Evolutionary conservation across 371 early-diverging fungal species (phyloP), one percentile per base, ranked within the genome.

Genomic region (Sporodiniella umbellata): DNA sequence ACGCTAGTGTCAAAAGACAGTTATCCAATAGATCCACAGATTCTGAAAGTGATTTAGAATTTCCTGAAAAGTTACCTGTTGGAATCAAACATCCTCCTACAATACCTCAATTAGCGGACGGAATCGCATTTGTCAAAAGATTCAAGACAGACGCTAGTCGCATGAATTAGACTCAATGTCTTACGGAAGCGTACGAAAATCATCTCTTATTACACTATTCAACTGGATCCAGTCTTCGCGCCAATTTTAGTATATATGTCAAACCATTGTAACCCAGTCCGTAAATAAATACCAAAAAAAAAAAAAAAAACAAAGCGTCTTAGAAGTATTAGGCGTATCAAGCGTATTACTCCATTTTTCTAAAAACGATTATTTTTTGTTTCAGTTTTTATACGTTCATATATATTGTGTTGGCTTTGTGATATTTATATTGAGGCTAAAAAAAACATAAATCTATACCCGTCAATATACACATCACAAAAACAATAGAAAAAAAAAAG

Each of bases 1-100:
- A 54, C 48, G 42, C 54, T 54, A 54, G 42, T 37, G 43, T 54
- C 48, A 54, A 54, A 48, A 54, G 54, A 48, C 48, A 54, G 42
- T 33, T 42, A 42, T 46, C 54, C 48, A 40, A 54, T 42, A 48
- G 33, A 46, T 47, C 48, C 48, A 42, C 54, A 42, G 54, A 54
- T 25, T 54, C 54, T 54, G 48, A 54, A 54, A 54, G 48, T 35
- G 48, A 47, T 47, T 54, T 54, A 54, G 54, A 54, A 54, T 47
- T 54, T 42, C 54, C 48, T 54, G 35, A 48, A 46, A 54, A 54
- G 48, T 47, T 46, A 54, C 54, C 54, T 48, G 54, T 54, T 48
- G 42, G 42, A 45, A 47, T 25, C 48, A 42, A 54, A 47, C 42
- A 42, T 54, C 45, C 54, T 42, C 42, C 48, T 46, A 42, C 47